Base-by-base conservation (phyloP, 2,329 filamentous ascomycete species). In the Phaeoacremonium minimum region DNA sequence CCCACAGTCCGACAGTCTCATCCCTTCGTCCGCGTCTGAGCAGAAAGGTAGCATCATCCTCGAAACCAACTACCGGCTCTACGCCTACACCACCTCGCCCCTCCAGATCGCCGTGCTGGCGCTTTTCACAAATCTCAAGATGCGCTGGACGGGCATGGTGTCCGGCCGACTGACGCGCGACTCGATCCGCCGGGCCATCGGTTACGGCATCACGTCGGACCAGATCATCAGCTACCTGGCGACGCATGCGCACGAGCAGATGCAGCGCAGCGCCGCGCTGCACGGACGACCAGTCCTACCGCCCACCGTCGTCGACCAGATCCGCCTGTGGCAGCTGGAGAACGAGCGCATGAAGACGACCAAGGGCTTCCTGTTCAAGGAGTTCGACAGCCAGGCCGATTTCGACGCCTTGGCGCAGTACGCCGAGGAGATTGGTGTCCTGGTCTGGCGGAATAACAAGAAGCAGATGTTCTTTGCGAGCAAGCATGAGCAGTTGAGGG, bases 61-160 rank as follows among this genome's bases (percentile, higher is more conserved):
- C 47, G 93, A 98, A 67, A 98, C 93, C 7, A 98, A 98, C 65
- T 97, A 96, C 67, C 86, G 93, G 17, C 68, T 98, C 48, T 98
- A 98, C 66, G 93, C 93, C 19, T 98, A 98, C 67, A 97, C 94
- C 6, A 84, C 85, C 20, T 95, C 89, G 0, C 87, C 90, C 0
- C 78, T 98, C 1, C 91, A 96, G 60, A 98, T 97, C 46, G 88
- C 89, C 36, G 88, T 98, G 42, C 81, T 98, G 31, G 83, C 84
- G 28, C 83, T 98, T 45, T 98, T 98, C 66, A 79, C 84, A 34
- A 84, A 85, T 41, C 81, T 98, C 37, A 84, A 83, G 50, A 89
- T 90, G 60, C 88, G 93, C 45, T 97, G 95, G 66, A 86, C 87
- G 2, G 95, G 95, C 64, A 86, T 98, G 63, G 85, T 97, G 12